Percentiles rank a stretch among this genome's conserved stretches.
Conservation (phyloP, 2,329 filamentous ascomycete genomes). For the Alternaria viburni region DNA sequence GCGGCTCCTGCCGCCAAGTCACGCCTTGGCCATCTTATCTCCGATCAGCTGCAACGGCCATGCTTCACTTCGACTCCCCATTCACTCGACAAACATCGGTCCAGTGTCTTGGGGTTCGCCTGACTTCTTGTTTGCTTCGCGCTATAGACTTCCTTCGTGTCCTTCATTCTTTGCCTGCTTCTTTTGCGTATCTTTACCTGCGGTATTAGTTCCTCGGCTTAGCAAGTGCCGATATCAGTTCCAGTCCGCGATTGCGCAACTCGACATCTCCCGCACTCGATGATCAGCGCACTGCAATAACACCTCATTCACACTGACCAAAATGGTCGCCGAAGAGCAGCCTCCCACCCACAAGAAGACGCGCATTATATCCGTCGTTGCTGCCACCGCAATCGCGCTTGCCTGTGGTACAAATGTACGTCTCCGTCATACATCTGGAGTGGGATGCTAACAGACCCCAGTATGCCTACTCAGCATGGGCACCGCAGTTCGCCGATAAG, state of each 20-base stretch:
- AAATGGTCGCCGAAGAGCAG: conserved; percentile 32
- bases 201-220: conserved; percentile 1
- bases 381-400: conserved; percentile 82
- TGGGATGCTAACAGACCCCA: conserved; percentile 52
- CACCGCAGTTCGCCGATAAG: conserved; percentile 88
- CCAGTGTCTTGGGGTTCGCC: background rate
- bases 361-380: conserved; percentile 81
- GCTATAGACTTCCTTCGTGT: background rate
- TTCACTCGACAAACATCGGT: background rate
- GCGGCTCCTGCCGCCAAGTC: conserved; percentile 19
- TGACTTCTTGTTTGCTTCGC: background rate
- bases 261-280: conserved; percentile 18
- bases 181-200: background rate
- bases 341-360: conserved; percentile 62
- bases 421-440: conserved; percentile 12
- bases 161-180: background rate
- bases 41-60: conserved; percentile 15
- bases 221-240: conserved; percentile 13
- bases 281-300: conserved; percentile 27
- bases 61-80: conserved; percentile 4
- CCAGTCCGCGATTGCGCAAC: conserved; percentile 8
- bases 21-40: conserved; percentile 26
- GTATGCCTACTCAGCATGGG: conserved; percentile 99
- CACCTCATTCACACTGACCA: conserved; percentile 19
- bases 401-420: conserved; percentile 92